These are phyloP conservation scores for Pythium sukuiense DNA, from an alignment of 352 stramenopile species.

Conservation along the genomic window DNA sequence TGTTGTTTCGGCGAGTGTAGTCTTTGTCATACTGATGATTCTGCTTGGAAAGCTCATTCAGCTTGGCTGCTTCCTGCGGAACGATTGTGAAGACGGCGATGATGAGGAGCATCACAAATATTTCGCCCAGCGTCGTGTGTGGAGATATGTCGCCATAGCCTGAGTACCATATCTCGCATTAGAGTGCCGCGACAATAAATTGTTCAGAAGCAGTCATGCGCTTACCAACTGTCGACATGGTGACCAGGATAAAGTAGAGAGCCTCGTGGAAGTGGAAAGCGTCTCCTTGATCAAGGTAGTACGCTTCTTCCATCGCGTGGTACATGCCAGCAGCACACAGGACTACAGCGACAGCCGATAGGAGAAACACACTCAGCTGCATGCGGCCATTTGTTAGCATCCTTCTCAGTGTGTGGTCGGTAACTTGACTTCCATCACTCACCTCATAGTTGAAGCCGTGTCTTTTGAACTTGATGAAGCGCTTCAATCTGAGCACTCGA, in stretches of 20 bases:
- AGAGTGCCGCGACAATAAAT: background rate
- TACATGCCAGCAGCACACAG: slow-evolving; percentile 67
- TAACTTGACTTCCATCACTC: background rate
- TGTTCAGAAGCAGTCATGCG: too few species aligned
- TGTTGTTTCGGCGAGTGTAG: slow-evolving; percentile 32
- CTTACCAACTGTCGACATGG: slow-evolving; percentile 67
- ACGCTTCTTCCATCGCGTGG: slow-evolving; percentile 56
- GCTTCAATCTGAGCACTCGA: slow-evolving; percentile 55
- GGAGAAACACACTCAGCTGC: slow-evolving; percentile 62
- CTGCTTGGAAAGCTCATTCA: slow-evolving; percentile 61
- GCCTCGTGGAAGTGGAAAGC: slow-evolving; percentile 58
- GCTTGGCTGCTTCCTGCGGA: slow-evolving; percentile 54
- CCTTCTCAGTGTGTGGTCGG: background rate
- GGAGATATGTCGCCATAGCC: slow-evolving; percentile 71
- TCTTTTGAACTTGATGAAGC: slow-evolving; percentile 60
- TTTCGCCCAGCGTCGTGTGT: slow-evolving; percentile 46
- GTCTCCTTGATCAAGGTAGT: slow-evolving; percentile 35
- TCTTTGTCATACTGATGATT: slow-evolving; percentile 63
- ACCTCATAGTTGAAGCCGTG: slow-evolving; percentile 79
- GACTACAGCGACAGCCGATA: slow-evolving; percentile 61
- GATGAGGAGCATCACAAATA: slow-evolving; percentile 74
- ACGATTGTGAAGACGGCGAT: slow-evolving; percentile 69
- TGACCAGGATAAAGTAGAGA: slow-evolving; percentile 78
- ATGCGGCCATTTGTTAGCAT: too few species aligned
- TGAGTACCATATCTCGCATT: slow-evolving; percentile 5